Conservation (phyloP, 345 rosid genomes). For the Sisymbrium altissimum region DNA sequence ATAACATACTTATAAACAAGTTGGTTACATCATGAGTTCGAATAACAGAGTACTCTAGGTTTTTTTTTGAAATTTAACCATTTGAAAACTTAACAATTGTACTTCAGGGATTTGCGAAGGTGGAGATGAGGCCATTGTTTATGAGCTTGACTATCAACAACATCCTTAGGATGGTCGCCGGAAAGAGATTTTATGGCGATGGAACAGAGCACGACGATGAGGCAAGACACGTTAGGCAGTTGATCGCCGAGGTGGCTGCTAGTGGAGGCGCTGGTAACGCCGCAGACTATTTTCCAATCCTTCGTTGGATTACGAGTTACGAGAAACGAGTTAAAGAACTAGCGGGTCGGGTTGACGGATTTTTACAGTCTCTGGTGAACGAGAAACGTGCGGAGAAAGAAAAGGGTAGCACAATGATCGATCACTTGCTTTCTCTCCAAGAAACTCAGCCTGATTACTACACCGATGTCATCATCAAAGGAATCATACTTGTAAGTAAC, state of each 20-base stretch:
- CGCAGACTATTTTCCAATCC: constrained; percentile 41
- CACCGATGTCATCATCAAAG: constrained; percentile 49
- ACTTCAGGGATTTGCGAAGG: constrained; percentile 26
- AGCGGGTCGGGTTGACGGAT: constrained; percentile 26
- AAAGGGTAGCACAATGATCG: constrained; percentile 38
- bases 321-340: constrained; percentile 28
- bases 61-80: background rate
- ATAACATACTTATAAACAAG: background rate
- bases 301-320: constrained; percentile 40
- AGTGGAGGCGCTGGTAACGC: constrained; percentile 32
- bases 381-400: constrained; percentile 29
- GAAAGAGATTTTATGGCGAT: constrained; percentile 51
- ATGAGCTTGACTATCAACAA: constrained; percentile 36
- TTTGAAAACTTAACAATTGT: background rate
- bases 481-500: constrained; percentile 34
- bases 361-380: constrained; percentile 45
- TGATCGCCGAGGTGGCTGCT: constrained; percentile 29
- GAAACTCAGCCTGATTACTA: constrained; percentile 47
- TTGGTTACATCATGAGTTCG: background rate
- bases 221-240: constrained; percentile 37
- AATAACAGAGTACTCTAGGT: background rate
- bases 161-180: constrained; percentile 43
- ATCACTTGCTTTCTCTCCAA: constrained; percentile 54
- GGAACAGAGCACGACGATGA: constrained; percentile 33
- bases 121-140: constrained; percentile 38